Base-by-base conservation (phyloP, 2,329 filamentous ascomycete genomes). In the Ceratocystis colombiana region DNA sequence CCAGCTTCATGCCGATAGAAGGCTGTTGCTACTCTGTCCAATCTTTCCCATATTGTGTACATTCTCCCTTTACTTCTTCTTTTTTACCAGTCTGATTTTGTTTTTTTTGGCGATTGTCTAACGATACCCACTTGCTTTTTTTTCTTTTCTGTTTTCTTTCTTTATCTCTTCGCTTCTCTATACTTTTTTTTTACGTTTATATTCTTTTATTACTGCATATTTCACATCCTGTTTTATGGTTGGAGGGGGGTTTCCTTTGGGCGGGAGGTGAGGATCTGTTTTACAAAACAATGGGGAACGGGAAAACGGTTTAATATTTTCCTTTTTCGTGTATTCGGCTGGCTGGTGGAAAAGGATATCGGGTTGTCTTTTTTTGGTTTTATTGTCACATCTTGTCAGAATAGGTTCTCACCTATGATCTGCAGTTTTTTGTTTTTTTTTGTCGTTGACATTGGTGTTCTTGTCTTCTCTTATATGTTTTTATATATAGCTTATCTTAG, bases 131-230 rank as follows among this genome's bases (percentile, higher is more conserved):
- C 41, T 62, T 46, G 37, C 45, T 62, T 46, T 33, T 65, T 8
- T 67, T 67, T 33, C 17, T 28, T 44, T 44, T 48, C 45, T 48
- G 41, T 37, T 67, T 12, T 25, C 41, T 61, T 46, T 41, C 62
- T 48, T 41, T 3, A 41, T 50, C 25, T 37, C 45, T 67, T 10
- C 37, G n/a, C 61, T 55, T 64, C 61, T 59, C 33, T 48, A 15
- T 57, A 8, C 57, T 5, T 61, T 48, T 57, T 48, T 45, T 62
- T 63, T 50, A 22, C 33, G 28, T 41, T 57, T 61, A 22, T 44
- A 59, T 64, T 33, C 50, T 63, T 45, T 48, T 17, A 28, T 59
- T 45, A 25, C 37, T 41, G 44, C n/a, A 28, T 59, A 61, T 61
- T 62, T 46, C 62, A 30, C 30, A 44, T 61, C 17, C 20, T 20